phyloP scores from a whole-genome alignment of 306 rosid species.

The Dalbergia cultrata region DNA sequence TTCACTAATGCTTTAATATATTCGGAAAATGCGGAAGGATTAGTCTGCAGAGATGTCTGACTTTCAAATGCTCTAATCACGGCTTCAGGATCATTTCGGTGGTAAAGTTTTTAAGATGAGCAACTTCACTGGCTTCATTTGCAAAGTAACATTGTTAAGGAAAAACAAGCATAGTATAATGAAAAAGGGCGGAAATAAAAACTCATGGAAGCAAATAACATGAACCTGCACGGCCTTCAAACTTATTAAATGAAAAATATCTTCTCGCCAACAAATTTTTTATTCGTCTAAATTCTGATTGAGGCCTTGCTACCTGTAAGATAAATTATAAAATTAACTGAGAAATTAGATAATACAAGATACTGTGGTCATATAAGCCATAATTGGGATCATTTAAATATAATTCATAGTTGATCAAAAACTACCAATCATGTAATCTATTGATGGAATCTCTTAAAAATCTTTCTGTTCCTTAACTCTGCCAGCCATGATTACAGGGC shows the following conservation, averaged over 20 bases:
- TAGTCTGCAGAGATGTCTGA: slow-evolving; percentile 76
- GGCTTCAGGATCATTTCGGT: slow-evolving; percentile 80
- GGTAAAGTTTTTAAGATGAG: slow-evolving; percentile 83
- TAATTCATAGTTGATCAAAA: neutral
- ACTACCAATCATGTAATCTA: neutral
- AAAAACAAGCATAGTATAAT: neutral
- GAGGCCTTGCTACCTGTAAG: slow-evolving; percentile 71
- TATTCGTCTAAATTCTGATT: slow-evolving; percentile 51
- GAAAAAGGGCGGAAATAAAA: neutral
- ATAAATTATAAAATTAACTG: slow-evolving; percentile 36
- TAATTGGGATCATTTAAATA: neutral
- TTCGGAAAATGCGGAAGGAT: slow-evolving; percentile 79
- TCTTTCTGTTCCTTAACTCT: neutral
- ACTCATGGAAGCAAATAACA: neutral
- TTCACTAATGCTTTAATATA: slow-evolving; percentile 83
- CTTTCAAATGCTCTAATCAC: slow-evolving; percentile 90
- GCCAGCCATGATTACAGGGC: neutral
- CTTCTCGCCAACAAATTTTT: slow-evolving; percentile 54
- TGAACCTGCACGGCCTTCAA: slow-evolving; percentile 59
- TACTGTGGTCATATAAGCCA: neutral
- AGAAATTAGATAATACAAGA: neutral
- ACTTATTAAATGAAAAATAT: slow-evolving; percentile 49
- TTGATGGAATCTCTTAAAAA: neutral
- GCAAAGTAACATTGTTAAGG: slow-evolving; percentile 31
- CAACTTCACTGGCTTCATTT: slow-evolving; percentile 81